Conservation (phyloP, 179 eudicot genomes). For the Amaranthus tricolor region DNA sequence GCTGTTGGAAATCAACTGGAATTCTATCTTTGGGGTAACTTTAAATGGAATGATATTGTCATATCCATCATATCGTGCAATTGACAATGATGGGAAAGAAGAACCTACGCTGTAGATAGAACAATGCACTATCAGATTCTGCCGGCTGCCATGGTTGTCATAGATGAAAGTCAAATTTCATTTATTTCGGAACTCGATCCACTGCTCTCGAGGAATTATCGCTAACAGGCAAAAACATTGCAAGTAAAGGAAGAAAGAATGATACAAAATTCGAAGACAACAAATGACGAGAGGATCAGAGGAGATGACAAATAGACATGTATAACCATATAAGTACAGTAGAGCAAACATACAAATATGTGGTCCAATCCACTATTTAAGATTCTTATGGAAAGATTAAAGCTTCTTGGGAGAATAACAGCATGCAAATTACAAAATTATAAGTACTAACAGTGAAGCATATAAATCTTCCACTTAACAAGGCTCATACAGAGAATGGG, state of each 20-base stretch:
- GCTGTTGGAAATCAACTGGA: constrained; percentile 16
- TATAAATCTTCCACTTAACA: not conserved
- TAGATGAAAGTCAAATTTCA: not conserved
- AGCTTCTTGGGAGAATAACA: not conserved
- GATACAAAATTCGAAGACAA: not conserved
- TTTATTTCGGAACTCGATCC: not conserved
- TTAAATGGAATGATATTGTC: constrained; percentile 30
- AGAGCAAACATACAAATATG: not conserved
- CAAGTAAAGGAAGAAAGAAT: not conserved
- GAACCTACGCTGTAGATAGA: constrained; percentile 30
- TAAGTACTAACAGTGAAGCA: not conserved
- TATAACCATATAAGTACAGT: not conserved
- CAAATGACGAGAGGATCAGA: not conserved
- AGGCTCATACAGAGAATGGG: not conserved
- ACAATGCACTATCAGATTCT: constrained; percentile 11
- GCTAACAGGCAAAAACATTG: not conserved
- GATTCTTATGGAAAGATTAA: not conserved
- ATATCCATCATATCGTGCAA: constrained; percentile 27
- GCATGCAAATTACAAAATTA: not conserved
- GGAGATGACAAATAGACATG: not conserved
- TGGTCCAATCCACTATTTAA: not conserved
- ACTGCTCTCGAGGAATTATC: not conserved
- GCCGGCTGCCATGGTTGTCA: not conserved
- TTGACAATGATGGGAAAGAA: constrained; percentile 27
- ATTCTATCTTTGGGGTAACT: constrained; percentile 12